Conservation (phyloP, 176 grass and related monocot species). For the Eleusine indica region DNA sequence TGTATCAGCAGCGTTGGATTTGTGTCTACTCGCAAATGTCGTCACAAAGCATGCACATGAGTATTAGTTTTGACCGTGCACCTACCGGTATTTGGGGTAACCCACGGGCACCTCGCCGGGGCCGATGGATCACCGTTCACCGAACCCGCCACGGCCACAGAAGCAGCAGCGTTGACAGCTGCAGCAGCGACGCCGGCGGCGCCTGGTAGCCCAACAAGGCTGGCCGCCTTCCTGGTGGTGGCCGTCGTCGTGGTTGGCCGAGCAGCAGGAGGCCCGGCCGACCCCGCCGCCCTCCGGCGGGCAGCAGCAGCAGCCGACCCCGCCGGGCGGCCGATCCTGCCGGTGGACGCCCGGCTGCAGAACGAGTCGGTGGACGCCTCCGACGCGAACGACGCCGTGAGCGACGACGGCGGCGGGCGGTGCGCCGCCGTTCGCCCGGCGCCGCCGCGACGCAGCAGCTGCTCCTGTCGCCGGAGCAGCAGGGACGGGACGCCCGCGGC, state of each 20-base stretch:
- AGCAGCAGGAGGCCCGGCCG: slow-evolving; percentile 34
- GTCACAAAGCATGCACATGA: background rate
- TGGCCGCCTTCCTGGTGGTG: slow-evolving; percentile 8
- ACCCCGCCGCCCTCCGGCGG: slow-evolving; percentile 39
- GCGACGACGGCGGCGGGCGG: slow-evolving; percentile 50
- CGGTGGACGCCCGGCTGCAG: slow-evolving; percentile 84
- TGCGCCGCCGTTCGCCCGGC: slow-evolving; percentile 4
- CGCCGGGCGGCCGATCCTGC: slow-evolving; percentile 61
- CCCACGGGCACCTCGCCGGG: slow-evolving; percentile 74
- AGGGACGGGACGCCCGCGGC: slow-evolving; percentile 34
- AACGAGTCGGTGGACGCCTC: slow-evolving; percentile 88
- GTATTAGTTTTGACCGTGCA: slow-evolving; percentile 20
- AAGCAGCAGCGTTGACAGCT: background rate
- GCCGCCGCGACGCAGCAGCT: slow-evolving; percentile 47
- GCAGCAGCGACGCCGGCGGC: background rate
- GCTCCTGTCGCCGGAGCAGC: slow-evolving; percentile 52
- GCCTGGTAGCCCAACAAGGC: background rate
- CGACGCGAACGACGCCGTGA: slow-evolving; percentile 84
- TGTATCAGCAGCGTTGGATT: background rate
- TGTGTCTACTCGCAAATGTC: slow-evolving; percentile 16
- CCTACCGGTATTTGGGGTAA: slow-evolving; percentile 80
- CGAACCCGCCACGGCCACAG: background rate
- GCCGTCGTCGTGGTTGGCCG: background rate
- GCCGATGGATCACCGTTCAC: slow-evolving; percentile 28
- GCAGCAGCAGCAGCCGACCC: background rate